Evolutionary conservation across 2,329 filamentous ascomycete species (phyloP).

Genomic region (Aspergillus sojae): DNA sequence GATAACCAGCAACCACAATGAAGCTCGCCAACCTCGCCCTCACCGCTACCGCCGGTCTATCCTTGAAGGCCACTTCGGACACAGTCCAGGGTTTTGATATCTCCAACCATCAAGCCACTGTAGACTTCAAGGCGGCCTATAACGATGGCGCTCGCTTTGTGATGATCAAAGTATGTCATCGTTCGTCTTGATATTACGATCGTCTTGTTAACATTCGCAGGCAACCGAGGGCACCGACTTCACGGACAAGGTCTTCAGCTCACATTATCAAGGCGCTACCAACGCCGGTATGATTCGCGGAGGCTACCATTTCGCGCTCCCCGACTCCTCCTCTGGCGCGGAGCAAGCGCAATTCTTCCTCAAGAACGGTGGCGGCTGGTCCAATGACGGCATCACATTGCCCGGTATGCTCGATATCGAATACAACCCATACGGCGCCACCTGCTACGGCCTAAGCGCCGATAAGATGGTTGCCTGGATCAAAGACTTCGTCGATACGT

Average conservation of each 20-base stretch:
- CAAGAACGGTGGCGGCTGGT: conserved; percentile 57
- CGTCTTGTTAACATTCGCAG: conserved; percentile 31
- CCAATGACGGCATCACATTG: conserved; percentile 55
- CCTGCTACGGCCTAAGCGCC: conserved; percentile 50
- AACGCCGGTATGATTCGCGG: conserved; percentile 56
- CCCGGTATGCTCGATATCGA: conserved; percentile 62
- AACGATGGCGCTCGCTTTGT: conserved; percentile 16
- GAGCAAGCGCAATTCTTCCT: conserved; percentile 56
- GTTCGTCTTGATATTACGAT: too few species aligned
- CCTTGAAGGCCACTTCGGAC: background rate
- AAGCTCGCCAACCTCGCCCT: conserved; percentile 6
- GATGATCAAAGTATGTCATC: conserved; percentile 11
- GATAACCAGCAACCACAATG: conserved; percentile 5
- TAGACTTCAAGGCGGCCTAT: conserved; percentile 14
- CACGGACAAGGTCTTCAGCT: conserved; percentile 49
- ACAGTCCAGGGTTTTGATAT: conserved; percentile 18
- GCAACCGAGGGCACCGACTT: conserved; percentile 55
- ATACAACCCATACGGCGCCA: conserved; percentile 39
- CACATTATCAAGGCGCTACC: conserved; percentile 55
- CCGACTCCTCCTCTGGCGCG: conserved; percentile 46
- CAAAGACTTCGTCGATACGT: conserved; percentile 54
- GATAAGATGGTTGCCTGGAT: conserved; percentile 56
- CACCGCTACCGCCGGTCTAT: background rate
- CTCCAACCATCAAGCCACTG: conserved; percentile 15
- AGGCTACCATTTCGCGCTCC: conserved; percentile 59